Evolutionary conservation across 2,329 filamentous ascomycete species (phyloP).

Genomic region (Talaromyces sp.): DNA sequence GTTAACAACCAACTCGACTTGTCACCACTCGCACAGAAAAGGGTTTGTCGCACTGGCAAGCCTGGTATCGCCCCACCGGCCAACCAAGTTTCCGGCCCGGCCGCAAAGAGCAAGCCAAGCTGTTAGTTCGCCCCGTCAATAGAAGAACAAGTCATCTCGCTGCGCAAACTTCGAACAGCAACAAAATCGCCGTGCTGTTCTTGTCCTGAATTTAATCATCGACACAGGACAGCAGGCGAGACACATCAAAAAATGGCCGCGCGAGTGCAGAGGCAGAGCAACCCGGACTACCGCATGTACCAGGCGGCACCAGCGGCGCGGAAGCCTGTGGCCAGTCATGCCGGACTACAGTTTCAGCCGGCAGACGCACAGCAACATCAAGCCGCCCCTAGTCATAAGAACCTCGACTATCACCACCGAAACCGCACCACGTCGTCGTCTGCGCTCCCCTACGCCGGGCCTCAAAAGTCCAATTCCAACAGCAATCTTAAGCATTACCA

Average conservation of each 20-base stretch:
- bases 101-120: neutral
- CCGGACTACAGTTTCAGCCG: conserved; percentile 14
- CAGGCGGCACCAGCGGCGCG: conserved; percentile 15
- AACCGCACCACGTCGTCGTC: conserved; percentile 36
- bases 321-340: conserved; percentile 11
- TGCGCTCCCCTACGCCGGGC: conserved; percentile 23
- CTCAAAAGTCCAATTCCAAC: neutral
- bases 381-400: conserved; percentile 5
- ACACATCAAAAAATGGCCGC: conserved; percentile 18
- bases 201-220: neutral
- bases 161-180: neutral
- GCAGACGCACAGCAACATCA: conserved; percentile 7
- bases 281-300: conserved; percentile 33
- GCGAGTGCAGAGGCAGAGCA: conserved; percentile 22
- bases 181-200: neutral
- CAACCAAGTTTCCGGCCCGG: neutral
- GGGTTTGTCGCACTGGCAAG: neutral
- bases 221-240: neutral
- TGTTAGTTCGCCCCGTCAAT: neutral
- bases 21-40: neutral
- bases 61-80: neutral
- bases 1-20: neutral
- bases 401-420: conserved; percentile 16
- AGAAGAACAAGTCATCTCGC: neutral
- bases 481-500: conserved; percentile 1